phyloP scores from a whole-genome alignment of 257 asterid species.

The Fraxinus cuspidata region DNA sequence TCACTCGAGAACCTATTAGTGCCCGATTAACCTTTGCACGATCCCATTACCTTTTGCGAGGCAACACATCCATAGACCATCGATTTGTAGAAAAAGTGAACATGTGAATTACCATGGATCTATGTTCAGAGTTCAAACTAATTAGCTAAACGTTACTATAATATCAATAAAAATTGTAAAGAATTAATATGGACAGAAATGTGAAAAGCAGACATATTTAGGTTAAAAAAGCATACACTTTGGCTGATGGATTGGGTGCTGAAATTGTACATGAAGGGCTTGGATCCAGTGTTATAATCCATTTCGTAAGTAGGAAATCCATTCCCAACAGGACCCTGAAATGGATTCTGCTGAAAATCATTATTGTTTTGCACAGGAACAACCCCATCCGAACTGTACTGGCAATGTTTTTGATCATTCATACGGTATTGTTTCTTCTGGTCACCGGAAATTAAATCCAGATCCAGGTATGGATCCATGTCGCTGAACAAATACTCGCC shows the following conservation, averaged over 20 bases:
- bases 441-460: background rate
- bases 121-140: too few relatives aligned
- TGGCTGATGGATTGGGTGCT: conserved; percentile 75
- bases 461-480: conserved; percentile 13
- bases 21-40: background rate
- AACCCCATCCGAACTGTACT: conserved; percentile 44
- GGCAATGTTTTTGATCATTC: conserved; percentile 26
- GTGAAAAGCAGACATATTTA: background rate
- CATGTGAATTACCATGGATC: background rate
- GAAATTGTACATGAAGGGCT: conserved; percentile 77
- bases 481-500: conserved; percentile 18
- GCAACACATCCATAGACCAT: background rate
- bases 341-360: conserved; percentile 1
- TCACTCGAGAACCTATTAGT: too few relatives aligned
- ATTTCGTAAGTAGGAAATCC: conserved; percentile 52
- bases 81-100: background rate
- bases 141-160: too few relatives aligned
- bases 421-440: conserved; percentile 5
- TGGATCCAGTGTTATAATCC: conserved; percentile 48
- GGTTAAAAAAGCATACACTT: conserved; percentile 54
- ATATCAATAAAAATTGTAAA: too few relatives aligned
- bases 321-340: conserved; percentile 4
- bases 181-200: background rate
- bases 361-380: conserved; percentile 27
- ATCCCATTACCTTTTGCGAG: background rate